These are phyloP conservation scores for Naganishia friedmannii DNA, from an alignment of 768 basidiomycete species.

Conservation along the genomic window DNA sequence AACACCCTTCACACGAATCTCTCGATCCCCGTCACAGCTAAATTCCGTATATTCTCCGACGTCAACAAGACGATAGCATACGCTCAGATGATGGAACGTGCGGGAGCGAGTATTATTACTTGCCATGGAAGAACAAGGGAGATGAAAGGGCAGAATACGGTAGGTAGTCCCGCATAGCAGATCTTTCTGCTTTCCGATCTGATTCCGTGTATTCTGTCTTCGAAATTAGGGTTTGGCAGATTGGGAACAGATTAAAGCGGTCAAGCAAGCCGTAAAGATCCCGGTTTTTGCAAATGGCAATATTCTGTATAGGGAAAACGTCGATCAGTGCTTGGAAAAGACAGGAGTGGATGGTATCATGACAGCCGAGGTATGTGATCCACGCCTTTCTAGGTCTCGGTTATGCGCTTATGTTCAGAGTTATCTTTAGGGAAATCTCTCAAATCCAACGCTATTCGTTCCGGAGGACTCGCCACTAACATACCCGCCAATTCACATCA, in stretches of 20 bases:
- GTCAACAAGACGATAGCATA: constrained; percentile 86
- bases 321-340: constrained; percentile 69
- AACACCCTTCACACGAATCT: constrained; percentile 79
- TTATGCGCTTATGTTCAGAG: neutral
- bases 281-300: constrained; percentile 98
- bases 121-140: constrained; percentile 89
- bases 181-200: neutral
- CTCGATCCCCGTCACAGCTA: constrained; percentile 88
- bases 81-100: constrained; percentile 89
- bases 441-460: constrained; percentile 76
- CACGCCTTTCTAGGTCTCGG: neutral
- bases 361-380: constrained; percentile 65
- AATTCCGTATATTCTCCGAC: constrained; percentile 85
- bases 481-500: constrained; percentile 54
- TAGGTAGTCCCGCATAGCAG: constrained; percentile 46
- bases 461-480: constrained; percentile 42
- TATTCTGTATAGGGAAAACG: constrained; percentile 80
- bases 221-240: constrained; percentile 71
- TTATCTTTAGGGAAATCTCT: constrained; percentile 68
- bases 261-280: constrained; percentile 78
- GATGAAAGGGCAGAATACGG: constrained; percentile 80
- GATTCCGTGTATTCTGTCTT: neutral
- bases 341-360: constrained; percentile 92
- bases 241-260: constrained; percentile 83
- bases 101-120: constrained; percentile 91